A percentile compares a stretch with the other conserved stretches of the same genome.
phyloP scores from a whole-genome alignment of 192 early-diverging fungal species.

The Geranomyces variabilis region DNA sequence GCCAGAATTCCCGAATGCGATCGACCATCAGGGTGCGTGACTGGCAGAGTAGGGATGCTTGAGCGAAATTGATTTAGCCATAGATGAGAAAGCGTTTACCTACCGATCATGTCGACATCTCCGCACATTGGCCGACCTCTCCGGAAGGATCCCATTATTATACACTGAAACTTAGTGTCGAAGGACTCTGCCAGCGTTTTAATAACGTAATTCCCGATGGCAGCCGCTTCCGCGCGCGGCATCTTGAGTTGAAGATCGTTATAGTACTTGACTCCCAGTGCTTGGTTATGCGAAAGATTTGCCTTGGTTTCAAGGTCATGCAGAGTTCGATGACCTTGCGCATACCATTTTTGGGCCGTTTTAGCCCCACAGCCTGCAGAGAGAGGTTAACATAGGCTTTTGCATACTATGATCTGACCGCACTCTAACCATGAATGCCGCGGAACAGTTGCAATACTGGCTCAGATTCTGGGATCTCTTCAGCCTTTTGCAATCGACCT shows the following conservation, averaged over 20 bases:
- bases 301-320: conserved; percentile 43
- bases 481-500: conserved; percentile 44
- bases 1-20: conserved; percentile 23
- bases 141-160: conserved; percentile 49
- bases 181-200: conserved; percentile 21
- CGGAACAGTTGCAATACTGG: conserved; percentile 41
- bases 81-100: conserved; percentile 21
- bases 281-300: conserved; percentile 48
- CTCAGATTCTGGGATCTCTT: conserved; percentile 38
- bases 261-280: conserved; percentile 48
- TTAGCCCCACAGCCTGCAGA: conserved; percentile 27
- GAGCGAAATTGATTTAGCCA: neutral
- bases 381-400: neutral
- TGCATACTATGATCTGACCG: too few relatives aligned
- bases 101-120: conserved; percentile 49
- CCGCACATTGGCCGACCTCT: conserved; percentile 48
- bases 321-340: conserved; percentile 49
- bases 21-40: conserved; percentile 30
- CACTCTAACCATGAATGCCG: conserved; percentile 44
- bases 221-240: conserved; percentile 43
- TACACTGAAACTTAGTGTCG: conserved; percentile 31
- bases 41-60: neutral
- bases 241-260: conserved; percentile 50
- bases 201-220: conserved; percentile 31
- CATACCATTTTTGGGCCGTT: conserved; percentile 33